phyloP scores from a whole-genome alignment of 352 stramenopile genomes.

The Labyrinthula sp. region DNA sequence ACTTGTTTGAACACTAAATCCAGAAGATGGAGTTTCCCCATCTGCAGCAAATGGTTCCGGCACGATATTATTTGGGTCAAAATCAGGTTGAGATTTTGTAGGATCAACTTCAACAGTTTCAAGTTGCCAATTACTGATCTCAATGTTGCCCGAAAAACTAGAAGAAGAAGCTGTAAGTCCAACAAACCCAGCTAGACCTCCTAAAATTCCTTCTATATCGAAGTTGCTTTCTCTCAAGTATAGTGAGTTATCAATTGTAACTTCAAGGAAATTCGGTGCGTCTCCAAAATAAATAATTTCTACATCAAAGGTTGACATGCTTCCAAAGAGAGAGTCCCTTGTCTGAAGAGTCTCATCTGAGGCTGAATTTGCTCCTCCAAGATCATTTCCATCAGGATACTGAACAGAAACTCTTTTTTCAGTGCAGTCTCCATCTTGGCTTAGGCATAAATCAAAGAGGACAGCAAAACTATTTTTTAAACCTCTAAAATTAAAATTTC shows the following conservation, averaged over 20 bases:
- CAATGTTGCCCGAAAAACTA: neutral
- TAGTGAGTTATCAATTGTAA: slow-evolving; percentile 26
- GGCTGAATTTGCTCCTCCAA: neutral
- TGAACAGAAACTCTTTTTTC: slow-evolving; percentile 9
- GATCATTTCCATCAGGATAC: neutral
- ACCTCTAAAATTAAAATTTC: slow-evolving; percentile 3
- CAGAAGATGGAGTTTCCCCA: slow-evolving; percentile 1
- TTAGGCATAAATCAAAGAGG: slow-evolving; percentile 28
- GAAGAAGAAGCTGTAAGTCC: slow-evolving; percentile 11
- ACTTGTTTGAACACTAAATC: slow-evolving; percentile 8
- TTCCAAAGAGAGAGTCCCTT: no score
- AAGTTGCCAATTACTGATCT: slow-evolving; percentile 8
- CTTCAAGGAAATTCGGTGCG: slow-evolving; percentile 17
- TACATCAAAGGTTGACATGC: no score
- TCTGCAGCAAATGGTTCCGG: slow-evolving; percentile 2
- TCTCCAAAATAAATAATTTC: slow-evolving; percentile 26
- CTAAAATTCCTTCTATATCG: slow-evolving; percentile 7
- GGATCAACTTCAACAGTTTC: slow-evolving; percentile 14
- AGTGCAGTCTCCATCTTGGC: slow-evolving; percentile 4
- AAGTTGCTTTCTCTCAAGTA: slow-evolving; percentile 21
- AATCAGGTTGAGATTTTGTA: slow-evolving; percentile 1
- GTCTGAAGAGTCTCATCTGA: slow-evolving; percentile 2
- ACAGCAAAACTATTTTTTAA: slow-evolving; percentile 12
- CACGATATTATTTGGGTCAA: neutral
- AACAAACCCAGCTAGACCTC: slow-evolving; percentile 9